Percentiles rank a stretch among this genome's conserved stretches.
phyloP scores from a whole-genome alignment of 352 stramenopile genomes.

The Phytophthora macrochlamydospora region DNA sequence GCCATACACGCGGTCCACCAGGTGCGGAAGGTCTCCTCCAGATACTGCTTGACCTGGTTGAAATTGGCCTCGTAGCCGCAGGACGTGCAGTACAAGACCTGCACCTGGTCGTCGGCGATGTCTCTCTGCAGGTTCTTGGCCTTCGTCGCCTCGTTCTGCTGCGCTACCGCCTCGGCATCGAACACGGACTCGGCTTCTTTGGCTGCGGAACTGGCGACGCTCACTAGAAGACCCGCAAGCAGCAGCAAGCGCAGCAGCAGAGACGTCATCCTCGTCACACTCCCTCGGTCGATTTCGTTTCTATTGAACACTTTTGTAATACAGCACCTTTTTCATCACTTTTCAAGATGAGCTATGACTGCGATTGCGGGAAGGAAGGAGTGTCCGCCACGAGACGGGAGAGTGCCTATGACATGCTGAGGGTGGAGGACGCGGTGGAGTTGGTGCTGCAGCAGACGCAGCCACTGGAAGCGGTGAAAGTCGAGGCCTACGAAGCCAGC shows the following conservation, averaged over 20 bases:
- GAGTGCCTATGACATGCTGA: slow-evolving; percentile 81
- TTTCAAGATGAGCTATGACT: slow-evolving; percentile 45
- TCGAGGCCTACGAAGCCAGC: slow-evolving; percentile 44
- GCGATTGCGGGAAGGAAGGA: slow-evolving; percentile 54
- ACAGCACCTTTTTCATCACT: background rate
- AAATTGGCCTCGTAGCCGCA: slow-evolving; percentile 88
- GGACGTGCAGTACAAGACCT: slow-evolving; percentile 69
- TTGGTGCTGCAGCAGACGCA: slow-evolving; percentile 53
- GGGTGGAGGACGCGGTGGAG: slow-evolving; percentile 56
- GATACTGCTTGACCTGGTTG: slow-evolving; percentile 60
- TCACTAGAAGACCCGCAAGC: slow-evolving; percentile 23
- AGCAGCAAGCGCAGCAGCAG: slow-evolving; percentile 11
- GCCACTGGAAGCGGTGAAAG: slow-evolving; percentile 40
- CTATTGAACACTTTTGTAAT: background rate
- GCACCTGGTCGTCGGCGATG: slow-evolving; percentile 69
- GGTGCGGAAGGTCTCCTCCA: slow-evolving; percentile 79
- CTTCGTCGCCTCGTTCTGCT: slow-evolving; percentile 12
- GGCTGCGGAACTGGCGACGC: slow-evolving; percentile 13
- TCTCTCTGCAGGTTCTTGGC: slow-evolving; percentile 26
- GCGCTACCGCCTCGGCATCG: slow-evolving; percentile 15
- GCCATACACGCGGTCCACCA: slow-evolving; percentile 67
- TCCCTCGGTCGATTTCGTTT: background rate
- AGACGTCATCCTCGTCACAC: slow-evolving; percentile 15
- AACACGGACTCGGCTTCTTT: slow-evolving; percentile 17
- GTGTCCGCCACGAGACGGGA: slow-evolving; percentile 57